A percentile compares a stretch with the other conserved stretches of the same genome.
Evolutionary conservation across 805 yeast genomes (phyloP).

Genomic region (Suhomyces faveliae): DNA sequence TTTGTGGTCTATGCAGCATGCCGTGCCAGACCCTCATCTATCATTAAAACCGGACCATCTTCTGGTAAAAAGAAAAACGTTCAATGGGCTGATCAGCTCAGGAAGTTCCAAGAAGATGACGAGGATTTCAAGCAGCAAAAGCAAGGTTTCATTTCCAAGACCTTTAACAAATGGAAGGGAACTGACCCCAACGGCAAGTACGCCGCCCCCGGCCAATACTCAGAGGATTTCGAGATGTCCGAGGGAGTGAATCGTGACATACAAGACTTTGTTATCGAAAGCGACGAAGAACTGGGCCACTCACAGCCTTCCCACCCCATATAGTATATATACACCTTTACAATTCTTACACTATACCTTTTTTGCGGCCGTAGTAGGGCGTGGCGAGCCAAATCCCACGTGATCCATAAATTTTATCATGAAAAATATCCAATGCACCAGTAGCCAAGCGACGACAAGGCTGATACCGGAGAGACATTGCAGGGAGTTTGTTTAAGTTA

Average conservation of each 20-base stretch:
- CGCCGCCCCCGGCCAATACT: slow-evolving; percentile 17
- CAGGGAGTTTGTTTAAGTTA: not conserved
- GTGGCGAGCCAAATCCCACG: not conserved
- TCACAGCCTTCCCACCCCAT: slow-evolving; percentile 3
- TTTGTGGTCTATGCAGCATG: slow-evolving; percentile 38
- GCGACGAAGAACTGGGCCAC: slow-evolving; percentile 44
- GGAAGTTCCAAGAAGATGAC: slow-evolving; percentile 33
- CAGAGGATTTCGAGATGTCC: slow-evolving; percentile 36
- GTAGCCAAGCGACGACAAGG: not conserved
- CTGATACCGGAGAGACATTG: not conserved
- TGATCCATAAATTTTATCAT: not conserved
- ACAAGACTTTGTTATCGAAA: slow-evolving; percentile 45
- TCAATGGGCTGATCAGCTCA: slow-evolving; percentile 47
- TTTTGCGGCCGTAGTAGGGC: not conserved
- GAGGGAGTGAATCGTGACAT: slow-evolving; percentile 14
- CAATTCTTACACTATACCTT: not conserved
- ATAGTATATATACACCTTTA: not conserved
- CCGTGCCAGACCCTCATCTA: slow-evolving; percentile 40
- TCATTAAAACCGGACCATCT: slow-evolving; percentile 35
- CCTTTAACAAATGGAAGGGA: slow-evolving; percentile 33
- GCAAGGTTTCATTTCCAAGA: slow-evolving; percentile 38
- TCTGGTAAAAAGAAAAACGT: slow-evolving; percentile 41
- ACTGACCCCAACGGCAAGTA: slow-evolving; percentile 26
- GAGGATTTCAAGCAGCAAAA: slow-evolving; percentile 18
- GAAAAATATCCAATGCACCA: not conserved